A percentile compares a stretch with the other conserved stretches of the same genome.
Conservation (phyloP, 2,329 filamentous ascomycete species). For the Dothideomycetes sp. region DNA sequence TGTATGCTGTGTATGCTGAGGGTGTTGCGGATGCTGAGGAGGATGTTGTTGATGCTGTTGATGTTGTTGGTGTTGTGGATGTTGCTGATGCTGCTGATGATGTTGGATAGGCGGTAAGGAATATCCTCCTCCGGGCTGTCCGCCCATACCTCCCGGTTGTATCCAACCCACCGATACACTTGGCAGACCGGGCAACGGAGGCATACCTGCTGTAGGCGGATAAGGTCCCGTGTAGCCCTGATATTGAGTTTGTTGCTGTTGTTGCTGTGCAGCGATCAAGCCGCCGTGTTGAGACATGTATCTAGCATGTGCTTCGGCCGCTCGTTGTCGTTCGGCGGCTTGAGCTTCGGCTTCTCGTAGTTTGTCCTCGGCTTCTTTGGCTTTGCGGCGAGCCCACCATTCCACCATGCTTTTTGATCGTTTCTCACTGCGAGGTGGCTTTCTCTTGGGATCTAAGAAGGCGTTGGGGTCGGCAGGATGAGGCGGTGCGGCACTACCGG, state of each 20-base stretch:
- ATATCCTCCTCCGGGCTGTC: not conserved
- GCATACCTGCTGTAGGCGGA: constrained; percentile 3
- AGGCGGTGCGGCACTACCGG: not conserved
- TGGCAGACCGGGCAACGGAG: constrained; percentile 2
- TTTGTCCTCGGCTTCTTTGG: constrained; percentile 19
- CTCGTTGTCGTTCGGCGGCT: constrained; percentile 7
- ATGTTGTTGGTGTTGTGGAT: constrained; percentile 4
- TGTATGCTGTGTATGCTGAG: not conserved
- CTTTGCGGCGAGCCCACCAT: constrained; percentile 39
- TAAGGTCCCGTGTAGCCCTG: constrained; percentile 5
- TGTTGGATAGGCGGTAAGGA: not conserved
- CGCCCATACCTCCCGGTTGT: too few relatives aligned
- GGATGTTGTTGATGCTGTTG: not conserved
- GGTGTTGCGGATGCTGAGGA: not conserved
- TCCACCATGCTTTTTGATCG: constrained; percentile 36
- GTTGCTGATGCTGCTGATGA: not conserved
- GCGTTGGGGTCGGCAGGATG: not conserved
- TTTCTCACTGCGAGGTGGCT: constrained; percentile 33
- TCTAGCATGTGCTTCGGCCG: constrained; percentile 4
- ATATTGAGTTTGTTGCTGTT: constrained; percentile 7
- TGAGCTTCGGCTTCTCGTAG: constrained; percentile 2
- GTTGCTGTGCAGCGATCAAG: constrained; percentile 8
- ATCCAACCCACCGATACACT: too few relatives aligned
- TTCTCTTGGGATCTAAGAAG: constrained; percentile 3
- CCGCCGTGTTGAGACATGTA: constrained; percentile 10